Evolutionary conservation across 208 protist species (phyloP), one percentile per base, ranked within the genome.

Genomic region (Leishmania guyanensis): DNA sequence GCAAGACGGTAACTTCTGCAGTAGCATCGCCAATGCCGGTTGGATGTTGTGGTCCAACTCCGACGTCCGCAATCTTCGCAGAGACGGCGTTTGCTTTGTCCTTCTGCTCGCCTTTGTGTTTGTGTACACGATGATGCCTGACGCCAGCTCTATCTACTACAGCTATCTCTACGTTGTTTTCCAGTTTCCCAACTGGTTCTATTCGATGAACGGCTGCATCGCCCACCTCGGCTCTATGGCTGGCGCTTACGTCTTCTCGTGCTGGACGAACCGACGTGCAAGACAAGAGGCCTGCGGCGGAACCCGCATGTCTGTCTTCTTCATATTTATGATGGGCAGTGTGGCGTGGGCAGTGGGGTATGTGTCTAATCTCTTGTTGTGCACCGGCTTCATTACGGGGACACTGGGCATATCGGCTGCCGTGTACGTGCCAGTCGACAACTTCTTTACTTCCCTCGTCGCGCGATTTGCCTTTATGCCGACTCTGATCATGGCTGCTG

Each of bases 401-500:
- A 82, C 78, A 5, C 78, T 92, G 51, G 70, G 80, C 83, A 76
- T 92, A 16, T 20, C 79, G 1, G 72, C 84, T 5, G 46, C 20
- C 3, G 39, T 86, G 26, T 92, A 87, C 80, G 78, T 92, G 20
- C 80, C 84, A 0, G 84, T 92, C 39, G 89, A 92, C 81, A 88
- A 71, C 77, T 92, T 92, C 60, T 83, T 89, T 53, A 84, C 86
- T 48, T 82, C 76, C 26, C 46, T 89, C 33, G 89, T 90, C 56
- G 79, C 78, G 29, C 89, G 89, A 78, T 90, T 92, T 60, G 89
- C 89, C 51, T 90, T 90, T 69, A 92, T 92, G 89, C 89, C 89
- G 33, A 88, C 86, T 46, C 58, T 92, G 17, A 77, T 77, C 12
- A 85, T 92, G 80, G 89, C 89, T 22, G 86, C 89, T 36, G 89